Base-by-base conservation (phyloP, 116 monocot species). In the Thalassia testudinum region DNA sequence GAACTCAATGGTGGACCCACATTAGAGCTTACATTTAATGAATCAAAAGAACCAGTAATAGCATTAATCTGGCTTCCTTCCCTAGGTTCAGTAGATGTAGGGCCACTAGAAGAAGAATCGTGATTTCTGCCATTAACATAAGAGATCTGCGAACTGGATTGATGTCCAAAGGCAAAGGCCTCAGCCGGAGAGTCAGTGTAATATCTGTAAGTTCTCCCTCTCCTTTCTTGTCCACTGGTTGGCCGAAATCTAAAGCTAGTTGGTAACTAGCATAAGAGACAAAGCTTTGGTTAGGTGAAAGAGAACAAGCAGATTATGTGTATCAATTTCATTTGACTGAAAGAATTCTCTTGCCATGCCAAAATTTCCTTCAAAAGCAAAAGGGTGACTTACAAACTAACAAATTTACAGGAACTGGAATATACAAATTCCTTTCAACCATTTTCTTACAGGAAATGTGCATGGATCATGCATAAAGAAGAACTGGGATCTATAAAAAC, bases 181-280 rank as follows among this genome's bases (percentile, higher is more conserved):
- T 34, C n/a, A n/a, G n/a, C 30, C 10, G 30, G 30, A 34, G 30
- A 34, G 10, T 34, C 30, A 5, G 30, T 10, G 27, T 30, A 75
- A 70, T 71, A 63, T 24, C 64, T 67, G 34, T 70, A 76, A 22
- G 75, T 76, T 69, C 92, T 80, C 24, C 81, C 76, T 38, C 76
- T 74, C n/a, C 84, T 78, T 12, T 79, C 85, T 64, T 78, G 76
- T 54, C 70, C 75, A 59, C 44, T 65, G 25, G 70, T 69, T n/a
- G n/a, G n/a, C 38, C 81, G 67, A 70, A 72, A 95, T 58, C 70
- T 76, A 21, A 95, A 95, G 66, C 95, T 88, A 26, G 81, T 88
- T 37, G 95, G 95, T 69, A 95, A 80, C 88, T 95, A 57, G 58
- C 57, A 1, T 61, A 47, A 34, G 30, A n/a, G n/a, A n/a, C 10